A percentile compares a stretch with the other conserved stretches of the same genome.
These are phyloP conservation scores for Odonthalia washingtoniensis DNA, from an alignment of 31 red algal genomes.

Conservation along the genomic window DNA sequence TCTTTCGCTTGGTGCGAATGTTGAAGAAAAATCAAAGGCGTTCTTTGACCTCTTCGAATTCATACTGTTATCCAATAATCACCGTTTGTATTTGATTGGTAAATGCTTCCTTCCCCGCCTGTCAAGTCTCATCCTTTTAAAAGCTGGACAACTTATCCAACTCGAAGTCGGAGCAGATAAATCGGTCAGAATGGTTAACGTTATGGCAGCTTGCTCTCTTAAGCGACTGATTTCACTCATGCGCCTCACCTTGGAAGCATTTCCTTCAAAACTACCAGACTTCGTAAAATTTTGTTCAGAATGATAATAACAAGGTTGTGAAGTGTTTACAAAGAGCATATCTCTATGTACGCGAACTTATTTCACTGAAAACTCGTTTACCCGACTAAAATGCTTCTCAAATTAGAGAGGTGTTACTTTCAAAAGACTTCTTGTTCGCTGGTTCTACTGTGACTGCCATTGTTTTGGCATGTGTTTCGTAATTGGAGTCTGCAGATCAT, in stretches of 20 bases:
- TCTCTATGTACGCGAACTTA: conserved; percentile 73
- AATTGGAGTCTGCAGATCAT: conserved; percentile 61
- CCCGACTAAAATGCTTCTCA: conserved; percentile 79
- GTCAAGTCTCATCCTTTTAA: conserved; percentile 52
- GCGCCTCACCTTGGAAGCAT: conserved; percentile 70
- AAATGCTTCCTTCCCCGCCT: conserved; percentile 70
- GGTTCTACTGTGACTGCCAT: conserved; percentile 53
- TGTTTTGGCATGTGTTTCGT: conserved; percentile 72
- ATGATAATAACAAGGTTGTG: conserved; percentile 59
- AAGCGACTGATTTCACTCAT: conserved; percentile 72
- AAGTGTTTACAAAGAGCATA: conserved; percentile 73
- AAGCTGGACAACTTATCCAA: conserved; percentile 55
- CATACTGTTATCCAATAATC: conserved; percentile 42
- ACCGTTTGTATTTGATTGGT: conserved; percentile 66
- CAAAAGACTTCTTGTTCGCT: conserved; percentile 64
- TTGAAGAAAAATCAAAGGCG: conserved; percentile 73
- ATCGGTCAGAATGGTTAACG: conserved; percentile 59
- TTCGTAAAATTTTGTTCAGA: conserved; percentile 45
- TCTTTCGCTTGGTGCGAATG: conserved; percentile 63
- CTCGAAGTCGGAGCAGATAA: conserved; percentile 72
- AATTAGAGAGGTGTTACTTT: conserved; percentile 75
- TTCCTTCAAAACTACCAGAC: conserved; percentile 39
- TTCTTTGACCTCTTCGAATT: conserved; percentile 81
- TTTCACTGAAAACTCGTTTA: conserved; percentile 71
- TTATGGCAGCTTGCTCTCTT: conserved; percentile 76